Conservation (phyloP, 2,329 filamentous ascomycete species). For the Colletotrichum tamarilloi region DNA sequence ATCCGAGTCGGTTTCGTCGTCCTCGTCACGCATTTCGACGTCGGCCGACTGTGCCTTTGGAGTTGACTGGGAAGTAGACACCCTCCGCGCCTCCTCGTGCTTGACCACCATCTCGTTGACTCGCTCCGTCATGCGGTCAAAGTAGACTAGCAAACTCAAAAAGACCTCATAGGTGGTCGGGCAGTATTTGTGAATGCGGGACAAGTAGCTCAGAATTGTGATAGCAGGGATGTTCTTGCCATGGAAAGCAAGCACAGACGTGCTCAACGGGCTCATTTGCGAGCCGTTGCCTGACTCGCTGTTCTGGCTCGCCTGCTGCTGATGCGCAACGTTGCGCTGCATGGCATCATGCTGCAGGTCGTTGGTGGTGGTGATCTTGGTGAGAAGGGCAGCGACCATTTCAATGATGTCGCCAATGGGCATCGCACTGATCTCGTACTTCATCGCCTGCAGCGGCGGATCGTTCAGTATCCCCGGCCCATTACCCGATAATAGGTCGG, state of each 20-base stretch:
- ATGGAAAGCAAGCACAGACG: conserved; percentile 90
- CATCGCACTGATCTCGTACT: conserved; percentile 97
- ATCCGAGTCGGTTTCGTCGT: conserved; percentile 62
- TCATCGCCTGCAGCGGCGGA: conserved; percentile 65
- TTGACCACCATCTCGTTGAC: conserved; percentile 86
- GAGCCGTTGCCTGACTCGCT: conserved; percentile 62
- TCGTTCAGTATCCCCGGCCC: conserved; percentile 62
- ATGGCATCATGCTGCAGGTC: conserved; percentile 93
- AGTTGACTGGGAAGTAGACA: conserved; percentile 44
- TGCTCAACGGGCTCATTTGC: conserved; percentile 69
- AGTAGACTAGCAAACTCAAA: conserved; percentile 93
- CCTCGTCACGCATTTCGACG: conserved; percentile 49
- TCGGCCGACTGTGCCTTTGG: conserved; percentile 40
- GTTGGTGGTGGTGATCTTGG: conserved; percentile 97
- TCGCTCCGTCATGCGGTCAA: conserved; percentile 97
- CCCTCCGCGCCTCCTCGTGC: conserved; percentile 65
- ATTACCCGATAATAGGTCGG: conserved; percentile 73
- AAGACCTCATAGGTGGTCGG: conserved; percentile 99
- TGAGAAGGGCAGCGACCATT: conserved; percentile 96
- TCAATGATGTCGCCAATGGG: conserved; percentile 97
- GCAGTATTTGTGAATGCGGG: conserved; percentile 98
- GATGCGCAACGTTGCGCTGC: conserved; percentile 75
- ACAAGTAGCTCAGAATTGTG: conserved; percentile 94
- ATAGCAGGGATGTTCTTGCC: conserved; percentile 98
- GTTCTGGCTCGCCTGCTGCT: conserved; percentile 63